Conservation (phyloP, 176 grass and related monocot species). For the Bothriochloa decipiens region DNA sequence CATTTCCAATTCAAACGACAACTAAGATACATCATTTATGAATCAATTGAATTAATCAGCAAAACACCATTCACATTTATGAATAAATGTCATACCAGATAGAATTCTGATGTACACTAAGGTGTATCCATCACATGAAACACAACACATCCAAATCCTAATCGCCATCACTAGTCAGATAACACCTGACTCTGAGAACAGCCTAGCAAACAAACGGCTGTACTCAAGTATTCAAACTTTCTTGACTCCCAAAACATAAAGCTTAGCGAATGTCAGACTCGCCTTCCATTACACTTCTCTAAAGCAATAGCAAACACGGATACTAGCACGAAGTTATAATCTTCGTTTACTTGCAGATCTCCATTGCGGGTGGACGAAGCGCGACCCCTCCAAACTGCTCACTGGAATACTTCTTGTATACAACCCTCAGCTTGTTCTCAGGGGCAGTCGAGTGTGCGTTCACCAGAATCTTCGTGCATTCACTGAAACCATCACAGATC, state of each 20-base stretch:
- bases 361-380: slow-evolving; percentile 50
- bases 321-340: slow-evolving; percentile 6
- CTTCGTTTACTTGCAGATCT: slow-evolving; percentile 46
- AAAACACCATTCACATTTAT: slow-evolving; percentile 23
- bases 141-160: slow-evolving; percentile 34
- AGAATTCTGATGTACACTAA: slow-evolving; percentile 49
- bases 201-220: slow-evolving; percentile 37
- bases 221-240: slow-evolving; percentile 35
- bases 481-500: slow-evolving; percentile 46
- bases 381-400: slow-evolving; percentile 72
- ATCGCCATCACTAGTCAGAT: slow-evolving; percentile 11
- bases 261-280: slow-evolving; percentile 43
- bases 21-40: neutral
- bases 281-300: slow-evolving; percentile 47
- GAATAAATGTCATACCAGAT: slow-evolving; percentile 10
- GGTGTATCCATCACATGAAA: slow-evolving; percentile 34
- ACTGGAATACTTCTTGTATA: slow-evolving; percentile 79
- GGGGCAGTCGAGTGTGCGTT: slow-evolving; percentile 54
- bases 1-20: too few relatives aligned
- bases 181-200: slow-evolving; percentile 42
- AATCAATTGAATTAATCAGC: neutral
- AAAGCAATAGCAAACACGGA: slow-evolving; percentile 11
- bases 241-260: slow-evolving; percentile 42
- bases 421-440: slow-evolving; percentile 70
- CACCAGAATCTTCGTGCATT: slow-evolving; percentile 56